Base-by-base conservation (phyloP, 1,284 basidiomycete species). In the Papiliotrema laurentii region DNA sequence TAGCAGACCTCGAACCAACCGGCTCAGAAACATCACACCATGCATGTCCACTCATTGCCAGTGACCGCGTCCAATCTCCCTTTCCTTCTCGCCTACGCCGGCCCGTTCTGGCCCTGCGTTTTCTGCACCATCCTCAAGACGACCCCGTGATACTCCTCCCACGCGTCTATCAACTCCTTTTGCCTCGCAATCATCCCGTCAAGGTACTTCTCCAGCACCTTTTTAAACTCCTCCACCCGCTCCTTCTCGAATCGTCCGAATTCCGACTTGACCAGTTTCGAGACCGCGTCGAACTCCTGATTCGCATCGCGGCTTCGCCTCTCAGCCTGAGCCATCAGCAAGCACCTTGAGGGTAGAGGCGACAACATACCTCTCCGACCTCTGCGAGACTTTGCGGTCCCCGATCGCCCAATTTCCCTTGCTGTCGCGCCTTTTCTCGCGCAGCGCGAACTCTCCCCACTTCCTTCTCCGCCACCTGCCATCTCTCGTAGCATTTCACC, bases 201-300 rank as follows among this genome's bases (percentile, higher is more conserved):
- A 42, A 74, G 56, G 47, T 73, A 66, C 35, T 33, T 40, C 48
- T 67, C 62, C 34, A 74, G 47, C 21, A 66, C 64, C n/a, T 45
- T 38, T 42, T 69, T 69, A 53, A 74, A 72, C 52, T 74, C 72
- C 41, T 89, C 84, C 26, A 97, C 82, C 38, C 92, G 82, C 72
- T 97, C 93, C 63, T 84, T 81, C 74, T 99, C 94, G 66, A 98
- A 97, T 28, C 92, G 78, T n/a, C 83, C 84, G 63, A 96, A 84
- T 75, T 99, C 96, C 4, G 80, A 75, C 74, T 97, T 97, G 63
- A 92, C 85, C 24, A 96, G 76, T 57, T 84, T 84, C 25, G 89
- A 87, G 5, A 88, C 85, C 26, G 86, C 81, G 39, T 97, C 91
- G 66, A 89, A 98, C 55, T 96, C 89, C 46, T 83, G 81, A 61